phyloP scores from a whole-genome alignment of 108 stramenopile genomes.

The Pseudonitzschia pungens region DNA sequence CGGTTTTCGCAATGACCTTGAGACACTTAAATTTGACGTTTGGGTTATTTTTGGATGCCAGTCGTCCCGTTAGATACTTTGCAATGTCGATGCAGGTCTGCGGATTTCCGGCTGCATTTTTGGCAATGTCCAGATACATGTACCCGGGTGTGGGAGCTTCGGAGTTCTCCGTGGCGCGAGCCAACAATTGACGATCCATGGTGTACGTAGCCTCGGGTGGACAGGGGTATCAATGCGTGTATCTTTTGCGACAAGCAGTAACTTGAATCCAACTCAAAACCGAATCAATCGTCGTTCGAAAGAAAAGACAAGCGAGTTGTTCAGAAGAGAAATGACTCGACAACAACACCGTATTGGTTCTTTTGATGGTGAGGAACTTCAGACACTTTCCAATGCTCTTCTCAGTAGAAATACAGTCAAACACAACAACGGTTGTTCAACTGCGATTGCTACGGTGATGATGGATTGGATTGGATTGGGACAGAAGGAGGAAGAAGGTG shows the following conservation, averaged over 20 bases:
- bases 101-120: conserved; percentile 79
- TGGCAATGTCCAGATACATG: conserved; percentile 95
- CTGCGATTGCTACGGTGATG: neutral
- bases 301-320: neutral
- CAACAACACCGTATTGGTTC: too few relatives aligned
- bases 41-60: conserved; percentile 79
- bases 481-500: neutral
- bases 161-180: conserved; percentile 85
- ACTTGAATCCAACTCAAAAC: neutral
- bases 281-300: neutral
- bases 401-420: neutral
- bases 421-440: neutral
- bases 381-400: neutral
- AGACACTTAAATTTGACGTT: conserved; percentile 92
- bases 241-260: neutral
- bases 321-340: too few relatives aligned
- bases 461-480: neutral
- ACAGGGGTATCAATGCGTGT: neutral
- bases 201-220: neutral
- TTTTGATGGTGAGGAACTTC: neutral
- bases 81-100: conserved; percentile 74
- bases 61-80: conserved; percentile 66
- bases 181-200: conserved; percentile 67
- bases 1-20: conserved; percentile 73
- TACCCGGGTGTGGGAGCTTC: conserved; percentile 96